A percentile compares a stretch with the other conserved stretches of the same genome.
Conservation (phyloP, 352 stramenopile species). For the Globisporangium acanthophoron region DNA sequence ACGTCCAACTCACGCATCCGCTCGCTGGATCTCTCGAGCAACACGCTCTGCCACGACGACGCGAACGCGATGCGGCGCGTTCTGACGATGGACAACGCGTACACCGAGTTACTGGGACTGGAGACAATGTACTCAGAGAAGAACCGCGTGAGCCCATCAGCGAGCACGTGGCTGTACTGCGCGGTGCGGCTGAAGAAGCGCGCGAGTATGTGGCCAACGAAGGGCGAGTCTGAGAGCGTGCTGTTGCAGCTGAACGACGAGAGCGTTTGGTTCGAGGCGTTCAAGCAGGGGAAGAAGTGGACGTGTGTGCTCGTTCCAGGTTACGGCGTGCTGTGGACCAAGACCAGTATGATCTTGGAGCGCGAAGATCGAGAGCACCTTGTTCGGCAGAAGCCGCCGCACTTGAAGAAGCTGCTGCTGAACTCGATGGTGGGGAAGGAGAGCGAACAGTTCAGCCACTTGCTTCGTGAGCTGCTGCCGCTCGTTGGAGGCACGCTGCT, state of each 20-base stretch:
- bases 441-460: constrained; percentile 6
- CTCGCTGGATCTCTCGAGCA: constrained; percentile 34
- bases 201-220: constrained; percentile 2
- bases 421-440: constrained; percentile 19
- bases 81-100: constrained; percentile 3
- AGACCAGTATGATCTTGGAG: neutral
- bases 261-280: constrained; percentile 16
- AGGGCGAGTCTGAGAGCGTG: neutral
- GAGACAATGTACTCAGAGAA: neutral
- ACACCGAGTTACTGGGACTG: constrained; percentile 1
- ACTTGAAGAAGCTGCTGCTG: constrained; percentile 28
- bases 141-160: neutral
- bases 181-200: constrained; percentile 4
- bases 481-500: constrained; percentile 17
- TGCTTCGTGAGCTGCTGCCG: constrained; percentile 18
- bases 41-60: constrained; percentile 26
- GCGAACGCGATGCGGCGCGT: constrained; percentile 17
- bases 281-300: constrained; percentile 15
- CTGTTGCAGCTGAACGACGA: constrained; percentile 8
- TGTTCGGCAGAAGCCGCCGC: neutral
- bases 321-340: constrained; percentile 27
- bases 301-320: constrained; percentile 26
- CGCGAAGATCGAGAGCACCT: neutral
- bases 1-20: constrained; percentile 14
- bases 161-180: too few species aligned